phyloP scores from a whole-genome alignment of 306 rosid species.

The Cucurbita pepo region DNA sequence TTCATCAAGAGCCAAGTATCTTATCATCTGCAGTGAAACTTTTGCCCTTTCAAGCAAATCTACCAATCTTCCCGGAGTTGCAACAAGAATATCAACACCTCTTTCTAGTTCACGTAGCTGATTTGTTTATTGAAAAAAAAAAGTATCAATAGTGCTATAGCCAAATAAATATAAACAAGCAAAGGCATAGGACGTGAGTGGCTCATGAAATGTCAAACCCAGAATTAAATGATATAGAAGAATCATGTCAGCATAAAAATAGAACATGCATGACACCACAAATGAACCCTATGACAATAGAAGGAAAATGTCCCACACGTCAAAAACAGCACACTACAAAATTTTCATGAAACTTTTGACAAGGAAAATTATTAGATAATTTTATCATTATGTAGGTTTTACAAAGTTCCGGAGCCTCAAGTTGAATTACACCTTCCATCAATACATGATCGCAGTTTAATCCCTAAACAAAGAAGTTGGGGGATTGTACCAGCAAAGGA shows the following conservation, averaged over 20 bases:
- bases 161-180: not conserved
- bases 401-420: not conserved
- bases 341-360: not conserved
- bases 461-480: not conserved
- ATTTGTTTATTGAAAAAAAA: not conserved
- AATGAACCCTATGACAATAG: not conserved
- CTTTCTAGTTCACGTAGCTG: conserved; percentile 86
- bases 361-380: not conserved
- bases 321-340: not conserved
- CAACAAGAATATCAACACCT: conserved; percentile 92
- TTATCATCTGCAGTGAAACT: conserved; percentile 61
- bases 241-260: not conserved
- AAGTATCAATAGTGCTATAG: conserved; percentile 5
- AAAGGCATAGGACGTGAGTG: not conserved
- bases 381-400: not conserved
- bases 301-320: not conserved
- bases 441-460: not conserved
- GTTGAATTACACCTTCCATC: not conserved
- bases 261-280: not conserved
- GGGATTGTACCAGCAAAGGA: not conserved
- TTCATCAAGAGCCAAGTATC: conserved; percentile 65
- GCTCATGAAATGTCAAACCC: not conserved
- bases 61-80: conserved; percentile 91
- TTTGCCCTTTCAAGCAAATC: conserved; percentile 85
- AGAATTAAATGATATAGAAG: not conserved